Base-by-base conservation (phyloP, 1,139 yeast species). In the Pichia inconspicua region DNA sequence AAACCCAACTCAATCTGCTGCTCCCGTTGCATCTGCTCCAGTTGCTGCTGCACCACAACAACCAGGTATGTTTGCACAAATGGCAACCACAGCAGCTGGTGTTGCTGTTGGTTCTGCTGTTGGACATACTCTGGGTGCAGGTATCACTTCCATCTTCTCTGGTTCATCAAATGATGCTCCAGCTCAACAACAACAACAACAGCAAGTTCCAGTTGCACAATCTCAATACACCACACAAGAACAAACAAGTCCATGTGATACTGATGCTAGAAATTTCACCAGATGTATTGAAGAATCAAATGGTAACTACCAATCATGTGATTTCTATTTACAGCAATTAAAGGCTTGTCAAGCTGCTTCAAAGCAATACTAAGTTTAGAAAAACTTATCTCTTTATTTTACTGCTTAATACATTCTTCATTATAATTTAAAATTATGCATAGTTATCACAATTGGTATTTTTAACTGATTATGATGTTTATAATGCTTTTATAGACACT, bases 61-160 rank as follows among this genome's bases (percentile, higher is more conserved):
- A 66, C 97, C 98, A 46, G 97, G 97, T 59, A 65, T 92, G 66
- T 90, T 92, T 64, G 86, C 94, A 52, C 96, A 92, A 71, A 92
- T 92, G 97, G 97, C 97, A 32, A 77, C 95, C 42, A 92, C 98
- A 48, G 98, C 98, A 52, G 98, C 97, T 48, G 98, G 98, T 79
- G 98, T 92, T 37, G 98, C 97, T 46, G 97, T 92, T 51, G 98
- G 98, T 62, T 86, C 96, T 49, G 83, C 97, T 55, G 82, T 90
- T 52, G 98, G 98, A 53, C 98, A 92, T 75, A 88, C 97, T 45
- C 60, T 92, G 54, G 97, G 97, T 70, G 95, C 95, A 51, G 97
- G 97, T 61, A 73, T 92, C 60, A 81, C 95, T 48, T 75, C 88
- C 46, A 70, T 92, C 75, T 90, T 92, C 64, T 90, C 95, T 48